phyloP scores from a whole-genome alignment of 2,329 filamentous ascomycete species.

The Xylariaceae sp. region DNA sequence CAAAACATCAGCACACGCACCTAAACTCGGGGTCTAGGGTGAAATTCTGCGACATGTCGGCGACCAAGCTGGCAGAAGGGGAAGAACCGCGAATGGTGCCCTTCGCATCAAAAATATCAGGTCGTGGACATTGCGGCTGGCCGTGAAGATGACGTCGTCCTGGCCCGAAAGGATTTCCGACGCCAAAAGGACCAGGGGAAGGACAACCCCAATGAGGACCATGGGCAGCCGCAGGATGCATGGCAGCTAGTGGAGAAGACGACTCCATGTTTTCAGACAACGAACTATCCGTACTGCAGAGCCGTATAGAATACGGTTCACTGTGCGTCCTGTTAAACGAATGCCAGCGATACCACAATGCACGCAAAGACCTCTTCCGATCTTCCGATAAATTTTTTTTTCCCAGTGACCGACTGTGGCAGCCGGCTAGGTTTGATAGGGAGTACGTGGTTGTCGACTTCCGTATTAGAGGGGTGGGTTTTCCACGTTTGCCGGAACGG shows the following conservation, averaged over 20 bases:
- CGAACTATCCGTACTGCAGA: constrained; percentile 13
- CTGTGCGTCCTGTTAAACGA: constrained; percentile 23
- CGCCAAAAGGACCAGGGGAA: constrained; percentile 40
- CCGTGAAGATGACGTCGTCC: constrained; percentile 76
- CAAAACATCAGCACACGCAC: constrained; percentile 45
- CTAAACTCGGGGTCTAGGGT: constrained; percentile 79
- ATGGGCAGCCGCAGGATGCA: constrained; percentile 69
- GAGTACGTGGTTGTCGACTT: constrained; percentile 10
- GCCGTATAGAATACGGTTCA: constrained; percentile 24
- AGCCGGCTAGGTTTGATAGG: constrained; percentile 5
- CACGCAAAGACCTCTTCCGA: constrained; percentile 24
- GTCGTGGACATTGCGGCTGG: constrained; percentile 52
- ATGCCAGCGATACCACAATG: constrained; percentile 24
- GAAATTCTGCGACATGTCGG: constrained; percentile 95
- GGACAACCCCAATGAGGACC: constrained; percentile 56
- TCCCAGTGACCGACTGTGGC: constrained; percentile 3
- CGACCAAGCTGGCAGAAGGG: constrained; percentile 82
- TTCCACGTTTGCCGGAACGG: background rate
- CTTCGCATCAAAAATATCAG: constrained; percentile 79
- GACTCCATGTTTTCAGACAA: constrained; percentile 63
- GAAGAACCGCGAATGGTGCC: constrained; percentile 71
- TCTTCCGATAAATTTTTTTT: constrained; percentile 3
- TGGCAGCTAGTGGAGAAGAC: constrained; percentile 87
- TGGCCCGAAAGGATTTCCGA: constrained; percentile 45
- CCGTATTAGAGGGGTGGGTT: constrained; percentile 3